These are phyloP conservation scores for Tremella yokohamensis DNA, from an alignment of 768 basidiomycete species.

Conservation along the genomic window DNA sequence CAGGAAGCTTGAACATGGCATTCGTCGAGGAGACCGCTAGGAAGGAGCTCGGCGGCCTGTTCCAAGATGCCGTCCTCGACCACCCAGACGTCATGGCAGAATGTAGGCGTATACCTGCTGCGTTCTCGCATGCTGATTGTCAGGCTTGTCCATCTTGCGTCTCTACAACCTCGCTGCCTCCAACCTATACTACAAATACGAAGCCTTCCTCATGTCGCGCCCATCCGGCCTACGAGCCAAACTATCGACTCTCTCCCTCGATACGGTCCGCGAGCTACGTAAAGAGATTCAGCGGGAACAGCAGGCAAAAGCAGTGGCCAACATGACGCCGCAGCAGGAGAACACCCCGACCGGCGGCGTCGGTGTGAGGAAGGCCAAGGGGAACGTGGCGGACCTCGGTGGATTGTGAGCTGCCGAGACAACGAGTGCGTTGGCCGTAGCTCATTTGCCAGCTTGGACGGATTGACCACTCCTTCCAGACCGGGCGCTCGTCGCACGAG, in stretches of 20 bases:
- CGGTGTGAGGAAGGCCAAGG: constrained; percentile 32
- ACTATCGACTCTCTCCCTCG: constrained; percentile 39
- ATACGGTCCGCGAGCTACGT: constrained; percentile 48
- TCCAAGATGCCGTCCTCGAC: constrained; percentile 38
- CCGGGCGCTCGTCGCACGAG: constrained; percentile 14
- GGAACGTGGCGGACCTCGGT: constrained; percentile 39
- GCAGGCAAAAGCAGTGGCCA: constrained; percentile 28
- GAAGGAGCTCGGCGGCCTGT: constrained; percentile 39
- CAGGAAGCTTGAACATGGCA: background rate
- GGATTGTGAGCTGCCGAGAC: constrained; percentile 48
- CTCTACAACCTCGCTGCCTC: constrained; percentile 52
- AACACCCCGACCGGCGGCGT: constrained; percentile 6
- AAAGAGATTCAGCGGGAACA: constrained; percentile 49
- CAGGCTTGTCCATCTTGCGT: constrained; percentile 53
- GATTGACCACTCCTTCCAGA: constrained; percentile 38
- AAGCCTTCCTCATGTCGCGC: constrained; percentile 52
- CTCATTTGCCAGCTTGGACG: constrained; percentile 34
- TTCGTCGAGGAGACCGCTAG: constrained; percentile 14
- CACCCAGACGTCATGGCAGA: constrained; percentile 50
- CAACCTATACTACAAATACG: constrained; percentile 55
- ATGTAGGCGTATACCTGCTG: constrained; percentile 37
- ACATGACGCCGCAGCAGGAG: constrained; percentile 9
- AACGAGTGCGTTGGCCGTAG: background rate
- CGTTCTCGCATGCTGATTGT: background rate
- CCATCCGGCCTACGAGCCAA: constrained; percentile 41